These are phyloP conservation scores for Stevia rebaudiana DNA, from an alignment of 140 eudicot species.

Conservation along the genomic window DNA sequence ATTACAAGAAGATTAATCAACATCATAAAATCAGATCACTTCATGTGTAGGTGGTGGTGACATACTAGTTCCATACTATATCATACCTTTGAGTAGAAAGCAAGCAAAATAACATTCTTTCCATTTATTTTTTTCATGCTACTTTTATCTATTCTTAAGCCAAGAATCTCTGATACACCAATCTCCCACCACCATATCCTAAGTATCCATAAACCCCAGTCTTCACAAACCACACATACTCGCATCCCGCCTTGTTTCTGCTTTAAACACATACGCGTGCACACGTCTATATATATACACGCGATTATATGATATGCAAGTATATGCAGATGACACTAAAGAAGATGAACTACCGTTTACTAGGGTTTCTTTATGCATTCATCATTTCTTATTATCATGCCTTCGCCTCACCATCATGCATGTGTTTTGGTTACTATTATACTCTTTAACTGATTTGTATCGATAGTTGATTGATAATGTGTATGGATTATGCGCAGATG, in stretches of 20 bases:
- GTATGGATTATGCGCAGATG: slow-evolving; percentile 20
- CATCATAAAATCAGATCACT: no score
- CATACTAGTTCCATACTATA: neutral
- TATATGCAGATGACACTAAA: slow-evolving; percentile 1
- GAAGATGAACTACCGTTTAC: slow-evolving; percentile 14
- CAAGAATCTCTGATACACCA: slow-evolving; percentile 19
- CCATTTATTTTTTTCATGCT: neutral
- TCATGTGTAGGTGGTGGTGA: no score
- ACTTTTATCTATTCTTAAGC: slow-evolving; percentile 44
- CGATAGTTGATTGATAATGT: neutral
- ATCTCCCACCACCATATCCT: slow-evolving; percentile 13
- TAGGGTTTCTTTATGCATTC: slow-evolving; percentile 25
- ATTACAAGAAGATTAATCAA: no score
- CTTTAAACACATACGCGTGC: neutral
- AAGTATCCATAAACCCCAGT: slow-evolving; percentile 8
- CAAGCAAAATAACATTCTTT: slow-evolving; percentile 42
- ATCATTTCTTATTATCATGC: slow-evolving; percentile 18
- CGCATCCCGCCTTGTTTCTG: neutral
- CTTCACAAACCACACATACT: neutral
- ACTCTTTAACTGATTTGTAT: neutral
- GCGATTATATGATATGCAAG: slow-evolving; percentile 11
- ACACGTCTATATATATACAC: neutral
- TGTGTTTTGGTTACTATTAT: slow-evolving; percentile 3
- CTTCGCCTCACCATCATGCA: slow-evolving; percentile 29
- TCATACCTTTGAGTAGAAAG: slow-evolving; percentile 55